Evolutionary conservation across 2,329 filamentous ascomycete genomes (phyloP).

Genomic region (Alternaria arbusti): DNA sequence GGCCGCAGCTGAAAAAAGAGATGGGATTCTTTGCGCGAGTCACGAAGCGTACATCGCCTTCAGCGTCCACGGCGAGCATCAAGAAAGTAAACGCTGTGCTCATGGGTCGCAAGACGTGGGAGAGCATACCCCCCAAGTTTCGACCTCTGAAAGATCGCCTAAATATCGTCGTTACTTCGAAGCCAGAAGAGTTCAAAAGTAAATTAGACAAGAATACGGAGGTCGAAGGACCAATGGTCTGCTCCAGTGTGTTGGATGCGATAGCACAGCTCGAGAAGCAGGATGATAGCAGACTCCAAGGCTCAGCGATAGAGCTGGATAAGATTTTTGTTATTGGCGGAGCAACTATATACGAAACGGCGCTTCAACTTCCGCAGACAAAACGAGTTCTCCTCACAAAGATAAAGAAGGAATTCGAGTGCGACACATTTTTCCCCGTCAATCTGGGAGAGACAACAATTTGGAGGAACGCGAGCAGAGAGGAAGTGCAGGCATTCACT

Average conservation of each 20-base stretch:
- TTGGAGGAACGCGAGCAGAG: slow-evolving; percentile 63
- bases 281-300: background rate
- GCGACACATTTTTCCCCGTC: slow-evolving; percentile 77
- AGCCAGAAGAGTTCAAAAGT: slow-evolving; percentile 21
- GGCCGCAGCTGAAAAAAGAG: slow-evolving; percentile 86
- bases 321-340: slow-evolving; percentile 86
- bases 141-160: slow-evolving; percentile 79
- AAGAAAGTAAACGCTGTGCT: slow-evolving; percentile 70
- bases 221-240: slow-evolving; percentile 58
- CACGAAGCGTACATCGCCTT: slow-evolving; percentile 68
- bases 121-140: slow-evolving; percentile 80
- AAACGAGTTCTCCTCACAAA: slow-evolving; percentile 73
- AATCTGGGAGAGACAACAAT: slow-evolving; percentile 54
- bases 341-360: slow-evolving; percentile 79
- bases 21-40: slow-evolving; percentile 95
- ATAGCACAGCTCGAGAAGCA: slow-evolving; percentile 7
- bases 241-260: slow-evolving; percentile 58
- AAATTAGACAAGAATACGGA: slow-evolving; percentile 1
- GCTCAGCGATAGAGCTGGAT: slow-evolving; percentile 11
- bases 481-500: slow-evolving; percentile 66
- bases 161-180: slow-evolving; percentile 79
- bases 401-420: slow-evolving; percentile 73
- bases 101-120: slow-evolving; percentile 98
- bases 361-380: slow-evolving; percentile 65
- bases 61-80: slow-evolving; percentile 1